Evolutionary conservation across 345 rosid genomes (phyloP).

Genomic region (Salix caprea): DNA sequence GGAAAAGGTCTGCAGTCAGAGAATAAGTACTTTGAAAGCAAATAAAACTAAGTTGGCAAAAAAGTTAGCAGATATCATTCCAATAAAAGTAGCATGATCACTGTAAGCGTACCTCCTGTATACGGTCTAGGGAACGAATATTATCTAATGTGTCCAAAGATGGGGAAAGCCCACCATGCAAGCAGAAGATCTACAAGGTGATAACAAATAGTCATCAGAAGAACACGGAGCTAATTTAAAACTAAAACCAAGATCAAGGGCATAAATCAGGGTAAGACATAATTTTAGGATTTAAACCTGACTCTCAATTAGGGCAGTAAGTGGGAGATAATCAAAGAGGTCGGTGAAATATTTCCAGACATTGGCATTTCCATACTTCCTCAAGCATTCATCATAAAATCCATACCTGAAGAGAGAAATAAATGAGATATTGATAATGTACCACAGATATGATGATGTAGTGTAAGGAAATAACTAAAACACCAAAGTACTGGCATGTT

Average conservation of each 20-base stretch:
- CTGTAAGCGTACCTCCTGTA: slow-evolving; percentile 25
- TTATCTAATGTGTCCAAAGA: slow-evolving; percentile 36
- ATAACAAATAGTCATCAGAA: slow-evolving; percentile 10
- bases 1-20: not conserved
- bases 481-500: not conserved
- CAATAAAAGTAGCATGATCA: not conserved
- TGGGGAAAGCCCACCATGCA: slow-evolving; percentile 40
- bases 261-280: not conserved
- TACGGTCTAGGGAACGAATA: slow-evolving; percentile 30
- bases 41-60: not conserved
- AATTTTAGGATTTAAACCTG: slow-evolving; percentile 14
- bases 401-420: slow-evolving; percentile 26
- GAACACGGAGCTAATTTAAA: not conserved
- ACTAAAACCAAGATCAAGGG: not conserved
- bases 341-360: slow-evolving; percentile 37
- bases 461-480: not conserved
- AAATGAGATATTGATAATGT: not conserved
- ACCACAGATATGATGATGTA: not conserved
- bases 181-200: slow-evolving; percentile 28
- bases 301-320: slow-evolving; percentile 34
- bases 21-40: not conserved
- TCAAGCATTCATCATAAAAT: slow-evolving; percentile 34
- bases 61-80: not conserved
- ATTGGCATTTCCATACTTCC: slow-evolving; percentile 40
- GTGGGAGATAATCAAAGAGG: slow-evolving; percentile 36